Evolutionary conservation across 1,139 yeast species (phyloP).

Genomic region (Lodderomyces pseudojiufengensis): DNA sequence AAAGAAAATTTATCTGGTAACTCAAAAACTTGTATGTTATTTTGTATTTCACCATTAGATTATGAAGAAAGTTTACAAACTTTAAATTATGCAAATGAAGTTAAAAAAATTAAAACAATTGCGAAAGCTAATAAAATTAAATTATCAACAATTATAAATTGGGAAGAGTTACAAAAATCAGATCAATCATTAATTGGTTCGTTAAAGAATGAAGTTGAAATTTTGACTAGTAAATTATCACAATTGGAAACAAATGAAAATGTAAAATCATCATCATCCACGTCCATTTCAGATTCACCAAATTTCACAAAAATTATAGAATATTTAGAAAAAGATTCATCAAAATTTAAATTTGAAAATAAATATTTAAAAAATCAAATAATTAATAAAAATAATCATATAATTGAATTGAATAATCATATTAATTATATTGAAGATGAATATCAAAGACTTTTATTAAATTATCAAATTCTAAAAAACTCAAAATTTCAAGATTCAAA

Average conservation of each 20-base stretch:
- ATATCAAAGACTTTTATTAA: conserved; percentile 10
- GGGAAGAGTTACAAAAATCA: conserved; percentile 26
- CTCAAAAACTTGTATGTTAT: conserved; percentile 71
- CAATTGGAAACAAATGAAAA: conserved; percentile 5
- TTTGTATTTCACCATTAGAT: conserved; percentile 72
- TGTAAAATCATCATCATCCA: conserved; percentile 3
- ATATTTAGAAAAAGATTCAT: conserved; percentile 31
- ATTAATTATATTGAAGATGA: conserved; percentile 29
- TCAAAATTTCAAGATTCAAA: conserved; percentile 4
- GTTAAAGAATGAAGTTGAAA: conserved; percentile 29
- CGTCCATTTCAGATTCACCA: no score
- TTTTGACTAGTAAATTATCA: conserved; percentile 26
- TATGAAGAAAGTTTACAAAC: conserved; percentile 74
- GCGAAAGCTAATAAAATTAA: conserved; percentile 49
- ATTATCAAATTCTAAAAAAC: conserved; percentile 4
- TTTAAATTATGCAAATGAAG: conserved; percentile 70
- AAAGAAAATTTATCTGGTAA: conserved; percentile 74
- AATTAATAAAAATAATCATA: conserved; percentile 20
- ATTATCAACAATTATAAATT: conserved; percentile 27
- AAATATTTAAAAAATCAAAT: conserved; percentile 23
- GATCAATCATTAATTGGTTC: conserved; percentile 29
- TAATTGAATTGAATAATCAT: conserved; percentile 26
- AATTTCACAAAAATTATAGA: conserved; percentile 26
- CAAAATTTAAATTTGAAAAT: conserved; percentile 32
- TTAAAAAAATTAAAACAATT: conserved; percentile 61